Evolutionary conservation across 371 early-diverging fungal genomes (phyloP), one percentile per base, ranked within the genome.

Genomic region (Neoconidiobolus thromboides): DNA sequence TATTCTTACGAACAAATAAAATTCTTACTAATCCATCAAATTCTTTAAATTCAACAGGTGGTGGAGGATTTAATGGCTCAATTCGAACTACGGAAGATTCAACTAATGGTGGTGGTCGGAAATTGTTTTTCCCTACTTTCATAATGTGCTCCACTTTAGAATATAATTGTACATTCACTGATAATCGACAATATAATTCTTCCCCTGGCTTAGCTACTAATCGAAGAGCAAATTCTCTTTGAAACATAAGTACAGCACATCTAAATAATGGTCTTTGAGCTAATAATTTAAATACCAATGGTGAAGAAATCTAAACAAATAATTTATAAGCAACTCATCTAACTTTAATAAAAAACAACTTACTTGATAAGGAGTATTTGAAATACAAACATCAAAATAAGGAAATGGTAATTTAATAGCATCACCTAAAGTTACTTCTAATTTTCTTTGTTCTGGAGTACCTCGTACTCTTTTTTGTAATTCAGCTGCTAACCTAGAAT

Each of bases 291-390:
- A 99, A 96, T 1, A 91, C 83, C 43, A 99, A 78, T 0, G 96
- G 91, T 10, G 97, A 93, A 7, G 97, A 93, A 55, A 95, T 95
- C 75, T 74, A 60, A 0, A 10, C 10, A 43, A 53, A 14, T 42
- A 44, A 54, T 39, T 46, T 15, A 42, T 43, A 6, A 14, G 12
- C 1, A 44, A 43, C 26, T 26, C 26, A 26, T 26, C 26, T 26
- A 26, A 26, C 26, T 26, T 42, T 7, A 54, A 44, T 15, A 52
- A 10, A 36, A 43, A 56, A 42, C 3, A n/a, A 47, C 12, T 66
- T 60, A 85, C 79, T 71, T 99, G 98, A 74, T 99, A 99, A 15
- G 99, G 99, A n/a, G 98, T 96, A 77, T 99, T 99, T 69, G 85
- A 85, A 69, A 99, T 91, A 71, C 98, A 97, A 51, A 98, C 85